A percentile compares a stretch with the other conserved stretches of the same genome.
Conservation (phyloP, 805 yeast species). For the Saturnispora mendoncae region DNA sequence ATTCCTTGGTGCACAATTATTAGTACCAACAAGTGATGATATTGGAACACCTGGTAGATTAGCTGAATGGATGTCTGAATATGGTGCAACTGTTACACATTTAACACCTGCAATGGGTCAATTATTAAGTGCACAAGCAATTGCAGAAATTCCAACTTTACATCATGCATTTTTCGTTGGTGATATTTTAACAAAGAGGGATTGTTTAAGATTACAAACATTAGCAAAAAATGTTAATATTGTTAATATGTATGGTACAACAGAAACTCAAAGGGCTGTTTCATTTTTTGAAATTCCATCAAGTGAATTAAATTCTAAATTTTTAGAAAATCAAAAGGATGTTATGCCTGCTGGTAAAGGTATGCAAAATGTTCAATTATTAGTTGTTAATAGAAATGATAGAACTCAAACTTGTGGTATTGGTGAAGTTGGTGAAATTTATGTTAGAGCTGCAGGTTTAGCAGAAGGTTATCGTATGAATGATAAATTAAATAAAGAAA, state of each 20-base stretch:
- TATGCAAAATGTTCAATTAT: slow-evolving; percentile 88
- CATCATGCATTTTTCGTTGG: slow-evolving; percentile 99
- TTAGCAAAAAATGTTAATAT: slow-evolving; percentile 83
- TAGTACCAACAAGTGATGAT: slow-evolving; percentile 94
- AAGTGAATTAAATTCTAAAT: slow-evolving; percentile 55
- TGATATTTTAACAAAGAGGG: slow-evolving; percentile 94
- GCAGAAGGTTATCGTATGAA: slow-evolving; percentile 93
- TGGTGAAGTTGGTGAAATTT: slow-evolving; percentile 98
- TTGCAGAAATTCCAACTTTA: slow-evolving; percentile 70
- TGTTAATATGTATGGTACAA: slow-evolving; percentile 98
- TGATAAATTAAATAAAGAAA: slow-evolving; percentile 80
- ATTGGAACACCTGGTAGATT: slow-evolving; percentile 97
- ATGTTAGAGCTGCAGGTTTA: slow-evolving; percentile 95
- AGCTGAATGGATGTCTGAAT: slow-evolving; percentile 93
- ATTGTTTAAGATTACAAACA: slow-evolving; percentile 85
- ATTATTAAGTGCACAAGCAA: slow-evolving; percentile 88
- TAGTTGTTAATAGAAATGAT: slow-evolving; percentile 88
- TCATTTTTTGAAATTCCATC: slow-evolving; percentile 86
- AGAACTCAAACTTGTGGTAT: slow-evolving; percentile 90
- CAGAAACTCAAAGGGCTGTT: slow-evolving; percentile 98
- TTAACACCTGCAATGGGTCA: slow-evolving; percentile 99
- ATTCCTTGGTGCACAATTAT: slow-evolving; percentile 85
- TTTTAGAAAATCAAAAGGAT: slow-evolving; percentile 79
- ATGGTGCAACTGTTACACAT: slow-evolving; percentile 93
- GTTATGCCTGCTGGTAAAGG: slow-evolving; percentile 98